phyloP scores from a whole-genome alignment of 2,329 filamentous ascomycete species.

The Orbilia quercus region DNA sequence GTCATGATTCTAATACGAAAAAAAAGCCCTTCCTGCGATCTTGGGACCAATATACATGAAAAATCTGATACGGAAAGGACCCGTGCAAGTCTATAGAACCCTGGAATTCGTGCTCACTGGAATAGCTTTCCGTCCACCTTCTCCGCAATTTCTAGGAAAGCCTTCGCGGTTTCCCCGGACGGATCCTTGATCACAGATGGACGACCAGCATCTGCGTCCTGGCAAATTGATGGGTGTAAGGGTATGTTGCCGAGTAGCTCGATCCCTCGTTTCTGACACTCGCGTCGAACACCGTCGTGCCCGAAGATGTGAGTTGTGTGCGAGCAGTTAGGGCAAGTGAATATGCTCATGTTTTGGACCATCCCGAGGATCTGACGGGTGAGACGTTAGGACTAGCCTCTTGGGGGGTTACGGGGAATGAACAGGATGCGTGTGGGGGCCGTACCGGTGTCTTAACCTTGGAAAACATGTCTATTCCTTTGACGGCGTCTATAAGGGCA shows the following conservation, averaged over 20 bases:
- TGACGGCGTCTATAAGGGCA: conserved; percentile 88
- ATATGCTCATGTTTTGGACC: conserved; percentile 91
- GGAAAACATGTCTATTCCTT: conserved; percentile 91
- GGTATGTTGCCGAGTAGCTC: conserved; percentile 90
- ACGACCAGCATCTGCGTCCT: conserved; percentile 85
- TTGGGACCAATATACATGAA: conserved; percentile 23
- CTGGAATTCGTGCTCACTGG: conserved; percentile 14
- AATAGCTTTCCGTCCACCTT: conserved; percentile 62
- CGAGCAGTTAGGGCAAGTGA: conserved; percentile 81
- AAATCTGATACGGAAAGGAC: conserved; percentile 16
- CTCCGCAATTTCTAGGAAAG: conserved; percentile 78
- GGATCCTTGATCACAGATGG: conserved; percentile 92
- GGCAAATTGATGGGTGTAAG: conserved; percentile 84
- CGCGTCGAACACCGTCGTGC: conserved; percentile 71
- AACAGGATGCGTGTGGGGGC: conserved; percentile 1
- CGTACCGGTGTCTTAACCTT: conserved; percentile 78
- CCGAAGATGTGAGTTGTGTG: conserved; percentile 82
- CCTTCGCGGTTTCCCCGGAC: conserved; percentile 75
- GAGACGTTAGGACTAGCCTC: conserved; percentile 5
- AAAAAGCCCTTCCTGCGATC: too few relatives aligned
- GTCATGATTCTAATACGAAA: conserved; percentile 25
- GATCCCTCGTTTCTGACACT: conserved; percentile 78
- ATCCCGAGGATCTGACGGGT: conserved; percentile 74
- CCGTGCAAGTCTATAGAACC: conserved; percentile 7
- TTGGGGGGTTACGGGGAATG: neutral